Conservation (phyloP, 1,139 yeast genomes). For the Scheffersomyces parashehatae region DNA sequence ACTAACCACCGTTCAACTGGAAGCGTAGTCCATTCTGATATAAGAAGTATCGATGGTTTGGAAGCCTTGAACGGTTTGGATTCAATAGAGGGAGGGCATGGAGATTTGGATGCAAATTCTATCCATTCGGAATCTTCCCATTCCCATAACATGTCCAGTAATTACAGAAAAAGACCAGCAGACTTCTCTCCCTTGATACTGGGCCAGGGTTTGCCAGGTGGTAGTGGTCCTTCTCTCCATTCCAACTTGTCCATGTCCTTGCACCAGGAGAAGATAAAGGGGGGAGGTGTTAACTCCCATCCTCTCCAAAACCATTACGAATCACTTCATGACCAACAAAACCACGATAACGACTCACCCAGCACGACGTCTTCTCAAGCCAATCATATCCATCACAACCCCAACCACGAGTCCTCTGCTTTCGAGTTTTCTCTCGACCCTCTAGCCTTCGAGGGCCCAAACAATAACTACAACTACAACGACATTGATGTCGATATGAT, state of each 20-base stretch:
- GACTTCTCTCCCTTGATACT: conserved; percentile 32
- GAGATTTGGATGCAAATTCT: background rate
- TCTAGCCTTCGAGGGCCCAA: conserved; percentile 37
- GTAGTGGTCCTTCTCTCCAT: conserved; percentile 6
- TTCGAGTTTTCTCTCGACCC: conserved; percentile 35
- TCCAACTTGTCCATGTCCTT: conserved; percentile 19
- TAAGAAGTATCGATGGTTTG: too few species aligned
- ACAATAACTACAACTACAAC: conserved; percentile 16
- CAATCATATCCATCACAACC: background rate
- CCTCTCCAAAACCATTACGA: background rate
- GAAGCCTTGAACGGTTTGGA: background rate
- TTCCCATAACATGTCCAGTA: background rate
- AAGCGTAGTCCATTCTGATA: too few species aligned
- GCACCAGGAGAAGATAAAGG: conserved; percentile 5
- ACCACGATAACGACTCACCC: background rate
- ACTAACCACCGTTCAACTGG: too few species aligned
- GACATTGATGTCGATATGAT: conserved; percentile 1
- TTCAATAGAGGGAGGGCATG: background rate
- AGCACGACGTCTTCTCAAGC: background rate
- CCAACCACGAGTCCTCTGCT: conserved; percentile 8
- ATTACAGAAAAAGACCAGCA: conserved; percentile 33
- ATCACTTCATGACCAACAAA: background rate
- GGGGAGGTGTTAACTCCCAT: background rate
- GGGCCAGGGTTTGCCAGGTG: conserved; percentile 4
- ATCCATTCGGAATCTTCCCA: background rate